Evolutionary conservation across 305 asterid species (phyloP).

Genomic region (Solanum hybrid): DNA sequence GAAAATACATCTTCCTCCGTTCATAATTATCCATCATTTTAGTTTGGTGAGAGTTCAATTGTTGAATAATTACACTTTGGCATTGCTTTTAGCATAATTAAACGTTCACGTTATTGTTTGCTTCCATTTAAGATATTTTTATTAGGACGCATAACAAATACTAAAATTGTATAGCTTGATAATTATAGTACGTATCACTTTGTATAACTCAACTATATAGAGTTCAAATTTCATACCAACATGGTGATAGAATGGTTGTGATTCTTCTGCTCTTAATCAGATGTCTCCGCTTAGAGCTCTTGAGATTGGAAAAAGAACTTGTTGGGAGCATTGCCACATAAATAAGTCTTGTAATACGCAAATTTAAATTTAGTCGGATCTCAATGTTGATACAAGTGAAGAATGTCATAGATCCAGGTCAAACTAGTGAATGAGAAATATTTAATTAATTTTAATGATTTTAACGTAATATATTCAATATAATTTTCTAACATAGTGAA

Average conservation of each 20-base stretch:
- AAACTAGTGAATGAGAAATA: not conserved
- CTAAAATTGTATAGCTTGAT: not conserved
- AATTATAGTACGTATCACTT: not conserved
- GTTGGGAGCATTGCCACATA: accelerated
- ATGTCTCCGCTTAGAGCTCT: not conserved
- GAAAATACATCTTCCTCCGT: not conserved
- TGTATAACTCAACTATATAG: not conserved
- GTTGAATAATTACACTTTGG: not conserved
- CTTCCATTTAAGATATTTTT: not conserved
- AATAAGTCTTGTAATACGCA: accelerated
- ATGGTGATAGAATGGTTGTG: not conserved
- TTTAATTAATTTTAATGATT: not conserved
- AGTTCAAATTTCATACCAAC: not conserved
- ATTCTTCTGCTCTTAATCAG: not conserved
- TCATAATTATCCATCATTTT: not conserved
- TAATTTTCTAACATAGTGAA: accelerated
- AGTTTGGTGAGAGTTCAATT: not conserved
- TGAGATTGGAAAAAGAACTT: not conserved
- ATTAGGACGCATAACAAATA: not conserved
- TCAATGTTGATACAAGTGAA: accelerated
- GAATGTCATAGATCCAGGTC: not conserved
- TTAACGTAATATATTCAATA: not conserved
- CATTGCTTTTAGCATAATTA: not conserved
- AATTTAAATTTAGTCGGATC: accelerated
- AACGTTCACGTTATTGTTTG: not conserved